These are phyloP conservation scores for Lumnitzera littorea DNA, from an alignment of 345 rosid genomes.

Conservation along the genomic window DNA sequence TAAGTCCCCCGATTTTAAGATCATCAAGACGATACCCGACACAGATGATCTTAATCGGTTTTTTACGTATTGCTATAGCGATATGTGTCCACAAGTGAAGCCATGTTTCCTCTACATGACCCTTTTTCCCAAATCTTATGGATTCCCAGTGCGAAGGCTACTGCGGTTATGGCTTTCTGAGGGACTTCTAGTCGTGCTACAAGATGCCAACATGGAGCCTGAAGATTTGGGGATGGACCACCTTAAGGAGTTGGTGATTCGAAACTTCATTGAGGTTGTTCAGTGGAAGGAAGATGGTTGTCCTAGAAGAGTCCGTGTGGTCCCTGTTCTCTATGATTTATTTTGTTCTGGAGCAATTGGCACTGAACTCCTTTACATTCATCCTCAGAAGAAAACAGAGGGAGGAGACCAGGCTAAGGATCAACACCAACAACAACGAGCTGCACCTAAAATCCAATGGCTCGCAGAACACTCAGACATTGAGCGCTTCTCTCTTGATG, in stretches of 20 bases:
- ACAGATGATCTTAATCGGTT: too few relatives aligned
- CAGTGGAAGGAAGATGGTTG: constrained; percentile 14
- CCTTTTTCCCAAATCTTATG: constrained; percentile 10
- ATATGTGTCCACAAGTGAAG: constrained; percentile 9
- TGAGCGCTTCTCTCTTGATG: too few relatives aligned
- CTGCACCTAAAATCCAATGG: too few relatives aligned
- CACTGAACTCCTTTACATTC: constrained; percentile 4
- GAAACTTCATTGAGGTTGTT: constrained; percentile 13
- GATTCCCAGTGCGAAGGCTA: constrained; percentile 15
- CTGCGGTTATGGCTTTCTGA: constrained; percentile 20
- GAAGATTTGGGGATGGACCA: constrained; percentile 9
- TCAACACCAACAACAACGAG: too few relatives aligned
- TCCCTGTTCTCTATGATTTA: constrained; percentile 3
- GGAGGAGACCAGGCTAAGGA: too few relatives aligned
- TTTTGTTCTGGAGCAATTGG: constrained; percentile 9
- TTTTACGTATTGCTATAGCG: background rate
- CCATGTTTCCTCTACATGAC: constrained; percentile 15
- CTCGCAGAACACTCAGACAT: too few relatives aligned
- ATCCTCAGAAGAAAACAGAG: background rate
- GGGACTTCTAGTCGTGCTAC: constrained; percentile 2
- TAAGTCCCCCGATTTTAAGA: background rate
- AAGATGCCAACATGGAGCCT: background rate
- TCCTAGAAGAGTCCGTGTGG: constrained; percentile 11
- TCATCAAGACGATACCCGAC: background rate
- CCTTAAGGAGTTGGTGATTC: constrained; percentile 9